Percentiles rank a stretch among this genome's conserved stretches.
Conservation (phyloP, 495 filamentous ascomycete genomes). For the Penicillium dipodomyicola region DNA sequence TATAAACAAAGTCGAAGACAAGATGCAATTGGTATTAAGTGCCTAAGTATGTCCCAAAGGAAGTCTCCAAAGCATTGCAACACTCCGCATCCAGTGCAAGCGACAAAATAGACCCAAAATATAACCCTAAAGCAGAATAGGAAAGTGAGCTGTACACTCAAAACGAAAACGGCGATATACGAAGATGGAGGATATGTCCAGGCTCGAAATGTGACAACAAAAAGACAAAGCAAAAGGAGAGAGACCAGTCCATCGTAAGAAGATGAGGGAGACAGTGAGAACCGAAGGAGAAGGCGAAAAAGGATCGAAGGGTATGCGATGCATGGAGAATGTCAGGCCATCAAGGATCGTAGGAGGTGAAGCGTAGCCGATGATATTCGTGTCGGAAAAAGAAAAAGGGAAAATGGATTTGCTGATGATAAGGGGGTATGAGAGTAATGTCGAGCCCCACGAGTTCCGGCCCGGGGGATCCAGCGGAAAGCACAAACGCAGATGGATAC, state of each 20-base stretch:
- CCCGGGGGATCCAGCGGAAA: slow-evolving; percentile 24
- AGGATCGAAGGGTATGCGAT: slow-evolving; percentile 8
- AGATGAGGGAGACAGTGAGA: not conserved
- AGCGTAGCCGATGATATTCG: slow-evolving; percentile 23
- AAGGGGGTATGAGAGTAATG: slow-evolving; percentile 11
- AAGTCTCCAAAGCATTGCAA: slow-evolving; percentile 15
- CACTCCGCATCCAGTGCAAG: slow-evolving; percentile 14
- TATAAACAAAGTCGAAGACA: not conserved
- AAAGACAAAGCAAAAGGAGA: slow-evolving; percentile 6
- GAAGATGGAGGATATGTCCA: slow-evolving; percentile 26
- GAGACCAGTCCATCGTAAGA: slow-evolving; percentile 3
- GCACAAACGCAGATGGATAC: slow-evolving; percentile 17
- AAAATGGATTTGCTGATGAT: slow-evolving; percentile 21
- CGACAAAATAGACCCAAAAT: slow-evolving; percentile 2
- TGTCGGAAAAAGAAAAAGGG: slow-evolving; percentile 14
- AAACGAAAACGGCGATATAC: slow-evolving; percentile 12
- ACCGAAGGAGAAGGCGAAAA: not conserved
- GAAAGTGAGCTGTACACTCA: slow-evolving; percentile 10
- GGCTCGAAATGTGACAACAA: slow-evolving; percentile 18
- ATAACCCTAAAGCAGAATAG: not conserved
- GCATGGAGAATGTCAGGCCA: slow-evolving; percentile 20
- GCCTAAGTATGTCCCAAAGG: slow-evolving; percentile 17
- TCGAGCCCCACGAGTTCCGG: slow-evolving; percentile 25
- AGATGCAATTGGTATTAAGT: slow-evolving; percentile 27
- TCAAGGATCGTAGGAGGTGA: slow-evolving; percentile 28